These are phyloP conservation scores for Fusarium miscanthi DNA, from an alignment of 2,329 filamentous ascomycete genomes.

Conservation along the genomic window DNA sequence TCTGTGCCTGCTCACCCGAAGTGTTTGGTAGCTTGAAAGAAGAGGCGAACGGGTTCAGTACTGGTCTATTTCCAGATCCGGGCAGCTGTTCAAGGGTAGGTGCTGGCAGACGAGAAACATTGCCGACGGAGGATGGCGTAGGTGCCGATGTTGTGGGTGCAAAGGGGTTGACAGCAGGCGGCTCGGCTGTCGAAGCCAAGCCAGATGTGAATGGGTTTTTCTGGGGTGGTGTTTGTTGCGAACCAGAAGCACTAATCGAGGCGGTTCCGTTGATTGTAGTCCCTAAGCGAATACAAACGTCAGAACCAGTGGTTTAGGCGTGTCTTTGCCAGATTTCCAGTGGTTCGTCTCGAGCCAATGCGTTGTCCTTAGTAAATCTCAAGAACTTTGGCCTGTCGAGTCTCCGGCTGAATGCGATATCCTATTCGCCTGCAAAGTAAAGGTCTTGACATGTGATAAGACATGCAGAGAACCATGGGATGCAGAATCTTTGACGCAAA, in stretches of 20 bases:
- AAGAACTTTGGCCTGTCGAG: conserved; percentile 40
- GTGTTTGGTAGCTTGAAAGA: conserved; percentile 6
- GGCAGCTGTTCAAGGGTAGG: neutral
- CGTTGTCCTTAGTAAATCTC: conserved; percentile 28
- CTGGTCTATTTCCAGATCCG: conserved; percentile 1
- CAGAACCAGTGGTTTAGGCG: conserved; percentile 46
- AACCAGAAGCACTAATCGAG: conserved; percentile 21
- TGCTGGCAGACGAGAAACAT: conserved; percentile 7
- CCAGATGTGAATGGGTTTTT: conserved; percentile 41
- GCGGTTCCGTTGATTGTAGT: conserved; percentile 40
- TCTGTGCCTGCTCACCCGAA: neutral
- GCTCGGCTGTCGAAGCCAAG: neutral
- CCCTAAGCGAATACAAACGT: conserved; percentile 46
- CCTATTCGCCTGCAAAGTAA: conserved; percentile 36
- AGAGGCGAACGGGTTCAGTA: conserved; percentile 32
- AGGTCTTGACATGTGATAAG: conserved; percentile 14
- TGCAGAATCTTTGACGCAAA: conserved; percentile 43
- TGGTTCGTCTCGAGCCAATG: conserved; percentile 44
- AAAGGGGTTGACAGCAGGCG: conserved; percentile 38
- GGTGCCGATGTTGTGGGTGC: conserved; percentile 13
- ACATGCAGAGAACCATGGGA: conserved; percentile 25
- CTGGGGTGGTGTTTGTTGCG: conserved; percentile 31
- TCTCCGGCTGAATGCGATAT: conserved; percentile 44
- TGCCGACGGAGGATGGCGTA: conserved; percentile 7
- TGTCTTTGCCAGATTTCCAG: conserved; percentile 45